Percentiles rank a stretch among this genome's conserved stretches.
Conservation (phyloP, 805 yeast genomes). For the Zygosaccharomyces gambellarensis region DNA sequence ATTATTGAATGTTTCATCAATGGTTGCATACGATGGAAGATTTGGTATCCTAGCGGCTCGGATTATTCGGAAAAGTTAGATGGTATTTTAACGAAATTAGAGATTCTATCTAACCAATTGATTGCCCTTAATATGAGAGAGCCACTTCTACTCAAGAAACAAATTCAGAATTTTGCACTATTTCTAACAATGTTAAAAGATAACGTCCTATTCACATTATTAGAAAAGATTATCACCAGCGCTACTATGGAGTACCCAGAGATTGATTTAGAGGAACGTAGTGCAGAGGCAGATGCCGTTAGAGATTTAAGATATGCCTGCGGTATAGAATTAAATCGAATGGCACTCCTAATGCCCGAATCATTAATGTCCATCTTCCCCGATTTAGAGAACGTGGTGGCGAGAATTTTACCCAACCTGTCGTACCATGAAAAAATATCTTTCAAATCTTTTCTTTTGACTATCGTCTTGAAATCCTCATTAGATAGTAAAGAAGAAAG, state of each 20-base stretch:
- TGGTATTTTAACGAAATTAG: constrained; percentile 50
- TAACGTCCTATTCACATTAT: constrained; percentile 72
- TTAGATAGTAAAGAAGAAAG: constrained; percentile 67
- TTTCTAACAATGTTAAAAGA: constrained; percentile 87
- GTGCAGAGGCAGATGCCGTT: constrained; percentile 75
- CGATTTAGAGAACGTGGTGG: constrained; percentile 78
- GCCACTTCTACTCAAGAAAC: constrained; percentile 76
- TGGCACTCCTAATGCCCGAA: constrained; percentile 94
- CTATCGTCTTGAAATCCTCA: constrained; percentile 83
- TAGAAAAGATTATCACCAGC: constrained; percentile 80
- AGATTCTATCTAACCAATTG: constrained; percentile 66
- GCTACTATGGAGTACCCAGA: constrained; percentile 78
- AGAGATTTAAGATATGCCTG: constrained; percentile 86
- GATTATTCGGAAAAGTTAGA: constrained; percentile 49
- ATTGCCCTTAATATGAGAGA: constrained; percentile 71
- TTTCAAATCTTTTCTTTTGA: constrained; percentile 84
- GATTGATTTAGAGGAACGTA: constrained; percentile 41
- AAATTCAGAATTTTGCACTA: constrained; percentile 88
- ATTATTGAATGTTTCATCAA: constrained; percentile 85
- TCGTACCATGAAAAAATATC: constrained; percentile 91
- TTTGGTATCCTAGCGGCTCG: constrained; percentile 57
- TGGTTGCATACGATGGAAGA: constrained; percentile 92
- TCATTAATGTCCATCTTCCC: constrained; percentile 73
- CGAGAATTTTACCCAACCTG: constrained; percentile 64
- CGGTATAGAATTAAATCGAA: constrained; percentile 89